These are phyloP conservation scores for Entrophospora sp. DNA, from an alignment of 192 early-diverging fungal species.

Conservation along the genomic window DNA sequence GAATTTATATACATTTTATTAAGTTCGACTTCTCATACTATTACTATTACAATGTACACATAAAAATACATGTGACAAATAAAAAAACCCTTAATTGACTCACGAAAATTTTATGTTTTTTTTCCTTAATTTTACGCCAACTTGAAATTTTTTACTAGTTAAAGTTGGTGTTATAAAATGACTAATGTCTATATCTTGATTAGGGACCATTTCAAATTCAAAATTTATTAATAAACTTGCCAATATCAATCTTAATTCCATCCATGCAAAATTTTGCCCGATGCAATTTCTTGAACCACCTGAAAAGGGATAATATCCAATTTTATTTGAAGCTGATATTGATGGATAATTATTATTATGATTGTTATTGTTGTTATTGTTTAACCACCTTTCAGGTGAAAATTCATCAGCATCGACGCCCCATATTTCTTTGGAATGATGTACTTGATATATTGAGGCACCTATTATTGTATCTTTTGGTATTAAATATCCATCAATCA, in stretches of 20 bases:
- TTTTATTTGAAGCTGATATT: constrained; percentile 22
- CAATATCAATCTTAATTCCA: constrained; percentile 43
- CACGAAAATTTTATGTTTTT: too few species aligned
- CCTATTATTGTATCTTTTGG: constrained; percentile 29
- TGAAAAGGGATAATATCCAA: constrained; percentile 39
- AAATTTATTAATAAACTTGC: constrained; percentile 35
- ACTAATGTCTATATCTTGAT: constrained; percentile 30
- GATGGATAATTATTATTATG: too few species aligned
- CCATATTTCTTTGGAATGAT: constrained; percentile 30
- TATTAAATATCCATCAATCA: constrained; percentile 37
- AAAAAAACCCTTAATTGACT: too few species aligned
- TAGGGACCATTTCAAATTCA: constrained; percentile 30
- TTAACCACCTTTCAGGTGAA: constrained; percentile 45
- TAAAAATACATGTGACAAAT: too few species aligned
- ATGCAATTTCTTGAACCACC: constrained; percentile 44
- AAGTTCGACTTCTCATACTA: too few species aligned
- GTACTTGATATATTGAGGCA: constrained; percentile 23
- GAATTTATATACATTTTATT: too few species aligned
- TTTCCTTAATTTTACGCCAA: too few species aligned
- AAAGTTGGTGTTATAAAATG: constrained; percentile 34
- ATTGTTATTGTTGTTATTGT: constrained; percentile 14
- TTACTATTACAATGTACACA: too few species aligned
- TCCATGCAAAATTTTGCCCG: constrained; percentile 40
- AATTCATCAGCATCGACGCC: constrained; percentile 45
- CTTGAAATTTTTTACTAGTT: constrained; percentile 25